Percentiles rank a stretch among this genome's conserved stretches.
Evolutionary conservation across 345 rosid species (phyloP).

Genomic region (Citrus cavaleriei): DNA sequence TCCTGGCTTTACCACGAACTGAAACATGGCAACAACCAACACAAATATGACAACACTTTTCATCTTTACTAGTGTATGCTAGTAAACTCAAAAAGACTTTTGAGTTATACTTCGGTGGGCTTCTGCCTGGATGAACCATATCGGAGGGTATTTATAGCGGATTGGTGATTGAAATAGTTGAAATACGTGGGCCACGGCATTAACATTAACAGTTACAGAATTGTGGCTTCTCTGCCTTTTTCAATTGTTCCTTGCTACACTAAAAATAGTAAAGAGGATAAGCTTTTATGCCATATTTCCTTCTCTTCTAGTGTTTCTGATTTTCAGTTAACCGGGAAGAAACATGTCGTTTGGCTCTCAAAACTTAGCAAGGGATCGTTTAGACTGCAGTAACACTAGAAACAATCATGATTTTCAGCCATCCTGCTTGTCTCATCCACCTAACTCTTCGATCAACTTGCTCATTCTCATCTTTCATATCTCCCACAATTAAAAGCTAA

Average conservation of each 20-base stretch:
- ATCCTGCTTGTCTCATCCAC: background rate
- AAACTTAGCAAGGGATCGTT: too few species aligned
- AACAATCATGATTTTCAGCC: background rate
- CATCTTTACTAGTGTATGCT: background rate
- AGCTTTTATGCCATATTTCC: background rate
- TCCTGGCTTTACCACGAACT: background rate
- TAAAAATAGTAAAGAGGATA: background rate
- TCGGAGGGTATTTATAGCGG: background rate
- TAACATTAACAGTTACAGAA: background rate
- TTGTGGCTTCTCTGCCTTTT: background rate
- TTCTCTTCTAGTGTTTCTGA: background rate
- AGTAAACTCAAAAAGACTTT: too few species aligned
- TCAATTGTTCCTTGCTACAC: background rate
- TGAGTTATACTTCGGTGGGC: background rate
- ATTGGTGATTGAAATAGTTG: background rate
- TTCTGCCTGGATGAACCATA: background rate
- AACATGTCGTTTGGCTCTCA: background rate
- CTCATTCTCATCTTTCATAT: background rate
- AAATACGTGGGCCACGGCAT: background rate
- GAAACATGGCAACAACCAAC: background rate
- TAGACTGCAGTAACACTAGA: too few species aligned
- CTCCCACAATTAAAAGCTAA: background rate
- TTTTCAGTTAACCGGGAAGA: background rate
- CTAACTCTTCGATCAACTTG: background rate
- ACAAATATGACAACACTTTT: background rate